Base-by-base conservation (phyloP, 139 green algal genomes). In the Chlamydomonas urium region DNA sequence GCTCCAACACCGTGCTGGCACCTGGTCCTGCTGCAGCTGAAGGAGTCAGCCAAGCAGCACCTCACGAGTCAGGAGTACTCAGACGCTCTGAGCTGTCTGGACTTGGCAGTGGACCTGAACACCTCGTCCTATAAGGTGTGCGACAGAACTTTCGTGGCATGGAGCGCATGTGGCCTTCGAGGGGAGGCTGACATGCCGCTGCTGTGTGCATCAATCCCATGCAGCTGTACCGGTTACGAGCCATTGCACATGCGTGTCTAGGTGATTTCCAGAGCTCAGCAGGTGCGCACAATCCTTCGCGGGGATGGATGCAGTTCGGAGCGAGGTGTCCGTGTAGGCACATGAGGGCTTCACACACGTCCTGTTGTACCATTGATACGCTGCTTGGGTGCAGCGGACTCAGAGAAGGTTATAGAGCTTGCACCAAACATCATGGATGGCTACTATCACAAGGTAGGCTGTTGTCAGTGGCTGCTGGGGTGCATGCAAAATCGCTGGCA, bases 401-500 rank as follows among this genome's bases (percentile, higher is more conserved):
- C 78, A 0, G 74, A 84, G 56, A 65, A 65, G 4, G 74, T 84
- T 21, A 76, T 84, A 1, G 69, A 84, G 68, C 69, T 84, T n/a
- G 73, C 78, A 5, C 78, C 78, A 0, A 47, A 69, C 37, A 73
- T 84, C 47, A 84, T 84, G 78, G 78, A 84, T 31, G 78, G 74
- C 17, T 79, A 78, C 53, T 83, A 83, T 29, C 73, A 83, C 37
- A 83, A 81, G 56, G n/a, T n/a, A n/a, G n/a, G n/a, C n/a, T n/a
- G 35, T 29, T 71, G 29, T 45, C 29, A 2, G 21, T 2, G 38
- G 10, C 2, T 35, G 38, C 28, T 33, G 38, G 50, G 3, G 4
- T 37, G 56, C 35, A 36, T 3, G 8, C 17, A 4, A 37, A 23
- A 3, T 6, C 36, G 56, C 35, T 35, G 26, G 56, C 56, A n/a